phyloP scores from a whole-genome alignment of 495 filamentous ascomycete genomes.

The Mycothermus thermophilus region DNA sequence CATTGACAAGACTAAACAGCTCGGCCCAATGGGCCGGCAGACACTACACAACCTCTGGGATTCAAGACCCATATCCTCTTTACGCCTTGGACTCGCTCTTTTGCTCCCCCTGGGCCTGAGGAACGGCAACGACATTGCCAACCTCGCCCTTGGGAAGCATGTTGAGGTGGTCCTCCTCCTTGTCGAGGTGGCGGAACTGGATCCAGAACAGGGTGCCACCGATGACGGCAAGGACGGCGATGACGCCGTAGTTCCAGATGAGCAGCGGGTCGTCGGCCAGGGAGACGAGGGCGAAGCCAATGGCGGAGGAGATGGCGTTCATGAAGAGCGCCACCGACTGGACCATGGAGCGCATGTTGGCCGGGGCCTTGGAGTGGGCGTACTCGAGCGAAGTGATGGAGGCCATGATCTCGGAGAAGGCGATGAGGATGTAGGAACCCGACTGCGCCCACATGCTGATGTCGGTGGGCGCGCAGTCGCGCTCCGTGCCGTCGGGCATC shows the following conservation, averaged over 20 bases:
- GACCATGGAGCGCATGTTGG: conserved; percentile 62
- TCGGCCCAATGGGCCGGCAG: no score
- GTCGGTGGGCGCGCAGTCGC: conserved; percentile 15
- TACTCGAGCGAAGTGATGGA: conserved; percentile 52
- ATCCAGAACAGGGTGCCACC: conserved; percentile 50
- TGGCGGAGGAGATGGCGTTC: conserved; percentile 52
- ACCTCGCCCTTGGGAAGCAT: conserved; percentile 23
- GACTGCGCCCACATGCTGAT: conserved; percentile 48
- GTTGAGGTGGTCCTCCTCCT: conserved; percentile 53
- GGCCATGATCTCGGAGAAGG: conserved; percentile 61
- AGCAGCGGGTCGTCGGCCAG: conserved; percentile 55
- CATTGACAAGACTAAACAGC: no score
- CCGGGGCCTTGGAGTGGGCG: conserved; percentile 67
- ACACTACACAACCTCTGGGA: no score
- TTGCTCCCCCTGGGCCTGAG: not conserved
- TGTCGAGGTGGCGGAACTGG: conserved; percentile 43
- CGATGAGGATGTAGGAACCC: conserved; percentile 50
- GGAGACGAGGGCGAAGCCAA: conserved; percentile 53
- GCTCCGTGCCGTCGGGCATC: not conserved
- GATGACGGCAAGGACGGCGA: conserved; percentile 47
- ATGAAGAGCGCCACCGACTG: conserved; percentile 55
- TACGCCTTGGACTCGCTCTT: conserved; percentile 1
- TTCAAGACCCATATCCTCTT: no score
- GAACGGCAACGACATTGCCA: not conserved
- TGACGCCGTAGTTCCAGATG: conserved; percentile 47